Evolutionary conservation across 1,139 yeast species (phyloP), one percentile per base, ranked within the genome.

Genomic region (Tardiomyces blankii): DNA sequence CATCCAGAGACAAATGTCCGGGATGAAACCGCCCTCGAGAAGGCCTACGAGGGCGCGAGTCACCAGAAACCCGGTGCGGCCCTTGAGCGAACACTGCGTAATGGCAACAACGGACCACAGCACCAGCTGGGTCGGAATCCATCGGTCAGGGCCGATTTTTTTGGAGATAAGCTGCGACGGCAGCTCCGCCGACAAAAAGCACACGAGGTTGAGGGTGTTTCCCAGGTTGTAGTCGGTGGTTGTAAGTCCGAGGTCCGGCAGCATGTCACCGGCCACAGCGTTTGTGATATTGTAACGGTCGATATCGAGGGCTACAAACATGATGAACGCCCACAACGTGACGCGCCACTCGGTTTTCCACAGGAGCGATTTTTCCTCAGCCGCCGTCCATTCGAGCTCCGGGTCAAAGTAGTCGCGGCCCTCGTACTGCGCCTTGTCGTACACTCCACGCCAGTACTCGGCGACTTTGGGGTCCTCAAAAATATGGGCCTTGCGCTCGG

Each of bases 81-180:
- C 63, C 9, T 54, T 59, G 41, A 77, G 53, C 14, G 66, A 65
- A 28, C 68, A 66, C 53, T 77, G 81, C 12, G 63, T 54, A 41
- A 71, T 62, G 1, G 78, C 71, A 1, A 76, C 74, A 35, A 73
- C 47, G 43, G 77, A 72, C 80, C 81, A 77, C 2, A 65, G 51
- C 2, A 64, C 56, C 62, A 77, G 70, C 53, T 75, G 79, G 21
- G 66, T 55, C 0, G 81, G 82, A 41, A 77, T 67, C 71, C 77
- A 75, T 41, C 69, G 59, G 53, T 76, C 79, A 3, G 79, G 77
- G 1, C 82, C 82, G 40, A 76, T 47, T 42, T 63, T 64, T 51
- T 75, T 75, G 39, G 77, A 72, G 43, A 76, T 58, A 49, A 76
- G 60, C 55, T 75, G 79, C 1, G 79, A 73, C 0, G 81, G 81